Evolutionary conservation across 2,329 filamentous ascomycete species (phyloP), one percentile per base, ranked within the genome.

Genomic region (Zasmidium citrigriseum): DNA sequence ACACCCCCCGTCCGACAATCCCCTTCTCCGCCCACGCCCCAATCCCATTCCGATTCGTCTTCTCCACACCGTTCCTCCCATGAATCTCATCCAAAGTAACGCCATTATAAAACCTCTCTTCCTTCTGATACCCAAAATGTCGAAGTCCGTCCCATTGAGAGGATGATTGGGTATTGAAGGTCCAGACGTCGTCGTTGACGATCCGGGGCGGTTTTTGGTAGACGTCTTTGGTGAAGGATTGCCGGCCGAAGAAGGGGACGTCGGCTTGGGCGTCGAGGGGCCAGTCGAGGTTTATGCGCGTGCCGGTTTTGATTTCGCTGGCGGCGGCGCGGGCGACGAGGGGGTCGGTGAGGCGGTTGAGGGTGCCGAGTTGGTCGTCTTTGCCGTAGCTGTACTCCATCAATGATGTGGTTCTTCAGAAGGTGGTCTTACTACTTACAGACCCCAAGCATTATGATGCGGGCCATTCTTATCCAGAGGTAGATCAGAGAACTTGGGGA

Each of bases 131-230:
- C 16, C 67, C 80, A 57, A 78, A 83, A 63, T 83, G 80, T 12
- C 82, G 75, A 23, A 84, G 70, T 0, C 82, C 82, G 63, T 85
- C 83, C 82, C 82, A 72, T 57, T 72, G 69, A 7, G 58, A 62
- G 14, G 57, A 62, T 4, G 59, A 60, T 24, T 67, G 65, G 4
- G 67, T 70, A 54, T 71, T 71, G 63, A 71, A 71, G 11, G 76
- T 77, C 77, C 83, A 83, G 25, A 80, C 73, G 69, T 88, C 85
- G 67, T 88, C 86, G 67, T 88, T 86, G 23, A 86, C 80, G 4
- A 77, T 73, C 16, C 79, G 72, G 2, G 81, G 80, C 1, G 75
- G 69, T 70, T 84, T 85, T 46, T 79, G 75, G 57, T 81, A 77
- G 23, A 86, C 70, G 16, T 82, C 70, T 64, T 84, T 79, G 59